These are phyloP conservation scores for Ceratocystiopsis minuta DNA, from an alignment of 2,329 filamentous ascomycete genomes.

Conservation along the genomic window DNA sequence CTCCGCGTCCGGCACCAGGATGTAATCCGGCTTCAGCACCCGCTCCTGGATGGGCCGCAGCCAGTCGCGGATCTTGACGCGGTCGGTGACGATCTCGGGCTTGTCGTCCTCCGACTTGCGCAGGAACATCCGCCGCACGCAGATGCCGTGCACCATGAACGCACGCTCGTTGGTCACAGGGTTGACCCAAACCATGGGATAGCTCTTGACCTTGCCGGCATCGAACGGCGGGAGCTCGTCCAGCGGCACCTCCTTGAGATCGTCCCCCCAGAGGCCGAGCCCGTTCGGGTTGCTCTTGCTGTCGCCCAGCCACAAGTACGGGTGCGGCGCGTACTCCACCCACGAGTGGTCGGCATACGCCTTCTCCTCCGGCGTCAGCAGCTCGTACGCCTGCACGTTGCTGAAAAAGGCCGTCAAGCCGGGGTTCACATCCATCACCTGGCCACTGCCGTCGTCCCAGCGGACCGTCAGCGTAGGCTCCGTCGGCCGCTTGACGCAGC, in stretches of 20 bases:
- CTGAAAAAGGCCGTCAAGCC: slow-evolving; percentile 26
- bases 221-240: slow-evolving; percentile 21
- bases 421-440: slow-evolving; percentile 23
- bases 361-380: slow-evolving; percentile 24
- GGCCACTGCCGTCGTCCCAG: slow-evolving; percentile 17
- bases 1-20: slow-evolving; percentile 20
- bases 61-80: slow-evolving; percentile 19
- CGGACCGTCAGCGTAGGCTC: slow-evolving; percentile 14
- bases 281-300: slow-evolving; percentile 23
- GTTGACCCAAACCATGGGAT: slow-evolving; percentile 29
- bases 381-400: slow-evolving; percentile 22
- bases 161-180: slow-evolving; percentile 23
- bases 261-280: slow-evolving; percentile 18
- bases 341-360: slow-evolving; percentile 23
- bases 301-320: slow-evolving; percentile 25
- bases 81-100: slow-evolving; percentile 19
- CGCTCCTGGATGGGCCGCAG: slow-evolving; percentile 20
- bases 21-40: slow-evolving; percentile 23
- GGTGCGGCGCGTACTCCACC: slow-evolving; percentile 27
- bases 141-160: slow-evolving; percentile 25
- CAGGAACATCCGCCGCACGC: slow-evolving; percentile 20
- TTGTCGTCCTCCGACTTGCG: slow-evolving; percentile 16
- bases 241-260: slow-evolving; percentile 20
- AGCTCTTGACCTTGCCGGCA: slow-evolving; percentile 16
- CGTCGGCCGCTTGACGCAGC: slow-evolving; percentile 20